These are phyloP conservation scores for Rhodamnia rubescens DNA, from an alignment of 345 rosid species.

Conservation along the genomic window DNA sequence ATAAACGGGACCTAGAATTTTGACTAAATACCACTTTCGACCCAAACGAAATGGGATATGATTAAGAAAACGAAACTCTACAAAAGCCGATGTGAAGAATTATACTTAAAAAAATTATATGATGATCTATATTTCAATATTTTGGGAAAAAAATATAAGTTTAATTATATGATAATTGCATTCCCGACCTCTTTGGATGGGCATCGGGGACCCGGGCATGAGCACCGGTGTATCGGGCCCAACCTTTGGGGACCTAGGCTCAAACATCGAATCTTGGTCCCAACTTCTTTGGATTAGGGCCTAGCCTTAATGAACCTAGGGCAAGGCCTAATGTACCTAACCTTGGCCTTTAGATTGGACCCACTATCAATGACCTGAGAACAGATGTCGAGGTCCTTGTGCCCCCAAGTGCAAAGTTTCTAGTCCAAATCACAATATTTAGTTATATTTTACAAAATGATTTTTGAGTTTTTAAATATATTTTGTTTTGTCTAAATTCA, in stretches of 20 bases:
- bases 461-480: neutral
- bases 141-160: neutral
- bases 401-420: rapidly evolving
- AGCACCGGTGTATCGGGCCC: neutral
- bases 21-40: neutral
- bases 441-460: neutral
- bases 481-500: neutral
- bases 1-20: neutral
- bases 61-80: neutral
- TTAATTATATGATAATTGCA: neutral
- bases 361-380: neutral
- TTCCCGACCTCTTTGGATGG: neutral
- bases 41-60: neutral
- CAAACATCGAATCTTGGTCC: rapidly evolving
- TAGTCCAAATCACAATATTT: neutral
- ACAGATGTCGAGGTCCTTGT: rapidly evolving
- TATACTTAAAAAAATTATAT: neutral
- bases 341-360: too few relatives aligned
- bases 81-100: neutral
- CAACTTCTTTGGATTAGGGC: too few relatives aligned
- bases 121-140: neutral
- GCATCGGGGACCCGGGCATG: neutral
- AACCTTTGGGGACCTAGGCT: rapidly evolving
- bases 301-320: too few relatives aligned
- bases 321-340: too few relatives aligned